These are phyloP conservation scores for Malbranchea cinnamomea DNA, from an alignment of 2,329 filamentous ascomycete species.

Conservation along the genomic window DNA sequence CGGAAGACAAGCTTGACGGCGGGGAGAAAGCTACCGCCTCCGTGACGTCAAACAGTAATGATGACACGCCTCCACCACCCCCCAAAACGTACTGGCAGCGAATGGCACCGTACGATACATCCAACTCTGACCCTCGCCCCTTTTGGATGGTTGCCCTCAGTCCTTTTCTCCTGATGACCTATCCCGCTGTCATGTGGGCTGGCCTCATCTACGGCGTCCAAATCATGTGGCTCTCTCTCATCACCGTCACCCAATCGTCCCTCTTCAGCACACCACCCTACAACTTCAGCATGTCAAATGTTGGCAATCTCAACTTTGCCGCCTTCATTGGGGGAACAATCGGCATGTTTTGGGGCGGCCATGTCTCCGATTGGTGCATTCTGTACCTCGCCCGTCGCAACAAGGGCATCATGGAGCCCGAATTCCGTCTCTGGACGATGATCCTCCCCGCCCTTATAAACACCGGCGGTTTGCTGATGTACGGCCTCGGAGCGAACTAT, in stretches of 20 bases:
- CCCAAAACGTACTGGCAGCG: constrained; percentile 30
- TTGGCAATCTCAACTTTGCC: constrained; percentile 17
- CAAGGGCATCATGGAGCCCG: constrained; percentile 29
- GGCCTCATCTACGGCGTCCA: constrained; percentile 17
- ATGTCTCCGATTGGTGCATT: constrained; percentile 23
- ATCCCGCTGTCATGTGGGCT: constrained; percentile 16
- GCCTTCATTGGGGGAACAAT: constrained; percentile 27
- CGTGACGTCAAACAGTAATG: background rate
- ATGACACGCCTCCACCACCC: constrained; percentile 9
- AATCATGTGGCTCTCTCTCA: constrained; percentile 18
- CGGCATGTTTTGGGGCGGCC: constrained; percentile 20
- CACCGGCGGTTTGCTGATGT: constrained; percentile 14
- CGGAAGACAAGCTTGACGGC: constrained; percentile 4
- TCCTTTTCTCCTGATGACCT: constrained; percentile 16
- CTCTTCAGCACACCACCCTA: constrained; percentile 17
- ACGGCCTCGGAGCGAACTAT: constrained; percentile 16
- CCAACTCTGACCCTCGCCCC: constrained; percentile 7
- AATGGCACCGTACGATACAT: constrained; percentile 20
- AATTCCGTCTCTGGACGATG: constrained; percentile 28
- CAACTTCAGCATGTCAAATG: constrained; percentile 15
- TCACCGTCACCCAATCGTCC: constrained; percentile 18
- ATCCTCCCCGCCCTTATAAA: constrained; percentile 14
- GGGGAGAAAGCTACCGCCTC: constrained; percentile 4
- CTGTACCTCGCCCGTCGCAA: constrained; percentile 22
- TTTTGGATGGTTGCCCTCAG: constrained; percentile 18